phyloP scores from a whole-genome alignment of 2,329 filamentous ascomycete species.

The Stemphylium beticola region DNA sequence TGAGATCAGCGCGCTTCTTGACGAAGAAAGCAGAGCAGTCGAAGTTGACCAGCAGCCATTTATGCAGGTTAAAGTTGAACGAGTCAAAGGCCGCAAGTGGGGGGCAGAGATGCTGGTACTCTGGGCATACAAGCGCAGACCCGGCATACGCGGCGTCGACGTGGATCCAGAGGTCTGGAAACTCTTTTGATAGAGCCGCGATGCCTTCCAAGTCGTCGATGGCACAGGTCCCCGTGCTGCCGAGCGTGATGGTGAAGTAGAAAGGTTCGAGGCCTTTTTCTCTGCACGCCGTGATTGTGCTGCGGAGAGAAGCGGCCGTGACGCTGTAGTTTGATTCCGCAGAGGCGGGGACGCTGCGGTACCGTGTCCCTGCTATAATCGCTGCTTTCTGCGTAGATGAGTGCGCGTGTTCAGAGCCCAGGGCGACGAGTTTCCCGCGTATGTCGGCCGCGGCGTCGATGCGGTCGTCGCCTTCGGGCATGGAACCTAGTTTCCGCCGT shows the following conservation, averaged over 20 bases:
- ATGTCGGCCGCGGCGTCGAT: conserved; percentile 69
- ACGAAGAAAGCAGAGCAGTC: conserved; percentile 82
- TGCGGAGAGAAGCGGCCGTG: conserved; percentile 67
- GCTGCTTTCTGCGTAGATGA: conserved; percentile 87
- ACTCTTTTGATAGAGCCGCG: conserved; percentile 60
- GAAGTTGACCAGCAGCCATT: conserved; percentile 95
- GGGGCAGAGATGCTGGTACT: conserved; percentile 73
- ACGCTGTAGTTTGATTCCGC: conserved; percentile 72
- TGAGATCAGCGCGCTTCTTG: conserved; percentile 75
- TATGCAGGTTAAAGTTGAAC: conserved; percentile 96
- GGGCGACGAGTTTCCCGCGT: conserved; percentile 75
- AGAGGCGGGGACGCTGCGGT: conserved; percentile 69
- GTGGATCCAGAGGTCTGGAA: conserved; percentile 81
- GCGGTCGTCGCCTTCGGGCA: conserved; percentile 44
- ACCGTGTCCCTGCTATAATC: conserved; percentile 83
- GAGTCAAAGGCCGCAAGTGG: conserved; percentile 75
- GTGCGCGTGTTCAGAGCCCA: conserved; percentile 81
- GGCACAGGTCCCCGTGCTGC: conserved; percentile 87
- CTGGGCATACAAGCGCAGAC: conserved; percentile 79
- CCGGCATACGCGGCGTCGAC: conserved; percentile 94
- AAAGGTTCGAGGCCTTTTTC: conserved; percentile 79
- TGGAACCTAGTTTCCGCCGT: conserved; percentile 56
- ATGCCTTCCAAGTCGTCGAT: conserved; percentile 81
- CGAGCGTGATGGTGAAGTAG: conserved; percentile 82
- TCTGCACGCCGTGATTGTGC: conserved; percentile 69